phyloP scores from a whole-genome alignment of 371 early-diverging fungal genomes.

The Mortierella sp. region DNA sequence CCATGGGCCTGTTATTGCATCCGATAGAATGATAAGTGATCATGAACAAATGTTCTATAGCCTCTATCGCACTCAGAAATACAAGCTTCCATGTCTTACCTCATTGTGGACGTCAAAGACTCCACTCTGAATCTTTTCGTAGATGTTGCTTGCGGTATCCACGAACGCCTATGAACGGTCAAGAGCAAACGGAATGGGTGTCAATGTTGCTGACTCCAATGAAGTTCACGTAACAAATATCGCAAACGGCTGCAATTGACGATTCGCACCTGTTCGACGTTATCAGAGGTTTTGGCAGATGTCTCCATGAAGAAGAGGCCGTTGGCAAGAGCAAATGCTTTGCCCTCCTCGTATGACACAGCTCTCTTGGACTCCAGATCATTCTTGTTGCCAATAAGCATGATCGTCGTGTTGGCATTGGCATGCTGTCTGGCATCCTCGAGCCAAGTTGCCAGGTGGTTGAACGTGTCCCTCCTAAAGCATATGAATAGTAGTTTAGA shows the following conservation, averaged over 20 bases:
- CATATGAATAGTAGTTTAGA: neutral
- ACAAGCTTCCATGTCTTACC: conserved; percentile 52
- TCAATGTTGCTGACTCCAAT: neutral
- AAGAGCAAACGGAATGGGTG: neutral
- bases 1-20: conserved; percentile 58
- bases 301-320: conserved; percentile 93
- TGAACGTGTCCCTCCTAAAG: conserved; percentile 86
- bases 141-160: conserved; percentile 81
- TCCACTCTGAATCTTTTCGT: conserved; percentile 84
- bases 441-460: conserved; percentile 92
- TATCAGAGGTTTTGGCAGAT: conserved; percentile 92
- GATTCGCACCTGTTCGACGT: conserved; percentile 78
- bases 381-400: conserved; percentile 95
- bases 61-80: too few relatives aligned
- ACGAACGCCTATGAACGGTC: conserved; percentile 68
- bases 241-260: too few relatives aligned
- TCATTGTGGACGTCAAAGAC: conserved; percentile 80
- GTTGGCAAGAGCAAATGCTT: conserved; percentile 86
- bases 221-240: neutral
- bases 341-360: conserved; percentile 90
- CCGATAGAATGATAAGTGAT: conserved; percentile 7
- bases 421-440: conserved; percentile 90
- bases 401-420: conserved; percentile 90
- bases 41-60: neutral
- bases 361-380: conserved; percentile 87